Evolutionary conservation across 805 yeast species (phyloP).

Genomic region (Ogataea pilisensis): DNA sequence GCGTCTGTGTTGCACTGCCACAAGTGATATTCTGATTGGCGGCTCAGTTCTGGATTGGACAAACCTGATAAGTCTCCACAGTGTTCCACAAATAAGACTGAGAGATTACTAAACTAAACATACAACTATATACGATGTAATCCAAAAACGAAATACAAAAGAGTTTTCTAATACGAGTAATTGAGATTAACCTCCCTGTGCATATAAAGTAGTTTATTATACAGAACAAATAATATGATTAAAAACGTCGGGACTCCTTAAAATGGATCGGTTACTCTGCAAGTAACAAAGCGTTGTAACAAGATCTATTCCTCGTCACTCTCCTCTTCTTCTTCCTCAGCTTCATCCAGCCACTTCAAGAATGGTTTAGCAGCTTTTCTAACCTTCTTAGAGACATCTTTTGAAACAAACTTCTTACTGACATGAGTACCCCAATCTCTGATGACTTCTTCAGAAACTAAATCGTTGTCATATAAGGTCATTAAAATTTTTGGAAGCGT

Average conservation of each 20-base stretch:
- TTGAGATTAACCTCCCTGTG: too few species aligned
- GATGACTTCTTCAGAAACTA: conserved; percentile 78
- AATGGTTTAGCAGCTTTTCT: conserved; percentile 96
- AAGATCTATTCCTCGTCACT: conserved; percentile 29
- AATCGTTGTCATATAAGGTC: conserved; percentile 76
- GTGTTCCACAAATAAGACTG: too few species aligned
- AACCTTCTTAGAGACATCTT: conserved; percentile 87
- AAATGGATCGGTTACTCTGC: not conserved
- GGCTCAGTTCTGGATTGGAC: too few species aligned
- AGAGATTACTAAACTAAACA: too few species aligned
- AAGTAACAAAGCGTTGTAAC: not conserved
- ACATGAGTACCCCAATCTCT: conserved; percentile 85
- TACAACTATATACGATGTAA: too few species aligned
- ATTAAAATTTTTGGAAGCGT: conserved; percentile 77
- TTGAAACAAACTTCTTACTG: conserved; percentile 89
- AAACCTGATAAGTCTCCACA: too few species aligned
- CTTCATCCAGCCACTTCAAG: conserved; percentile 90
- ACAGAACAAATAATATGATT: not conserved
- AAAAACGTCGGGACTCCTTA: not conserved
- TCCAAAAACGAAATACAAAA: too few species aligned
- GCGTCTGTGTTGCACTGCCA: too few species aligned
- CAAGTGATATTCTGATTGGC: too few species aligned
- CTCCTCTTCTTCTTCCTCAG: conserved; percentile 73
- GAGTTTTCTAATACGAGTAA: too few species aligned
- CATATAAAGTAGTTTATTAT: not conserved